These are phyloP conservation scores for Lanmaoa pseudosensibilis DNA, from an alignment of 768 basidiomycete genomes.

Conservation along the genomic window DNA sequence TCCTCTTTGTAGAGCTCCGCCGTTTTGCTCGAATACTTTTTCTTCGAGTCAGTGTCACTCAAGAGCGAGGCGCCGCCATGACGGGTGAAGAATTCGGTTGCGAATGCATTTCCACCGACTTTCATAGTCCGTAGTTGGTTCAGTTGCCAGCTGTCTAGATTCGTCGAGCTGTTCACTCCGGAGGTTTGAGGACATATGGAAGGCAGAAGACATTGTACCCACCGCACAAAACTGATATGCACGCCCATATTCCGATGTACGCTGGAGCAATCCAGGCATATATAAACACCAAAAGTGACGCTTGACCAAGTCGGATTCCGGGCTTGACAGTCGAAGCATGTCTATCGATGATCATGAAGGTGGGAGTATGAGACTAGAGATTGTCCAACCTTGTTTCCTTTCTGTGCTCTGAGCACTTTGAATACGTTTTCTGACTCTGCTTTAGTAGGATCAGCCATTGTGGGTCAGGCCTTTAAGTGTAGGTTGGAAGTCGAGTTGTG, in stretches of 20 bases:
- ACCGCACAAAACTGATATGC: conserved; percentile 97
- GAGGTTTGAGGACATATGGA: conserved; percentile 12
- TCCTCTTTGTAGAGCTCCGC: conserved; percentile 94
- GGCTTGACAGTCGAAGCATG: conserved; percentile 93
- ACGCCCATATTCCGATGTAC: conserved; percentile 97
- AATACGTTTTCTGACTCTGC: conserved; percentile 87
- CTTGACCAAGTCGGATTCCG: conserved; percentile 98
- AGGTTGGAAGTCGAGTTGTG: conserved; percentile 6
- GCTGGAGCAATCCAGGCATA: conserved; percentile 96
- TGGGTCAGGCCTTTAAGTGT: neutral
- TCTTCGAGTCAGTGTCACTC: conserved; percentile 75
- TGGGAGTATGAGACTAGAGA: neutral
- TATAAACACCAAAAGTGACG: conserved; percentile 94
- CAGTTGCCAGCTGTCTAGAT: conserved; percentile 93
- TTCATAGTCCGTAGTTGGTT: conserved; percentile 94
- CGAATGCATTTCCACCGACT: conserved; percentile 87
- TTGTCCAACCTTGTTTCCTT: conserved; percentile 76
- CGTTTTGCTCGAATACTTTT: conserved; percentile 82
- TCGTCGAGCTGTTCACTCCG: conserved; percentile 73
- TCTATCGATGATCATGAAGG: conserved; percentile 41
- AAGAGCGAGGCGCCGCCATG: conserved; percentile 77
- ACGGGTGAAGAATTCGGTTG: conserved; percentile 86
- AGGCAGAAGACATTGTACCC: conserved; percentile 26
- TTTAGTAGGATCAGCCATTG: conserved; percentile 77
- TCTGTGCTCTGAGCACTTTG: conserved; percentile 76